Evolutionary conservation across 2,329 filamentous ascomycete species (phyloP).

Genomic region (Podosphaera leucotricha): DNA sequence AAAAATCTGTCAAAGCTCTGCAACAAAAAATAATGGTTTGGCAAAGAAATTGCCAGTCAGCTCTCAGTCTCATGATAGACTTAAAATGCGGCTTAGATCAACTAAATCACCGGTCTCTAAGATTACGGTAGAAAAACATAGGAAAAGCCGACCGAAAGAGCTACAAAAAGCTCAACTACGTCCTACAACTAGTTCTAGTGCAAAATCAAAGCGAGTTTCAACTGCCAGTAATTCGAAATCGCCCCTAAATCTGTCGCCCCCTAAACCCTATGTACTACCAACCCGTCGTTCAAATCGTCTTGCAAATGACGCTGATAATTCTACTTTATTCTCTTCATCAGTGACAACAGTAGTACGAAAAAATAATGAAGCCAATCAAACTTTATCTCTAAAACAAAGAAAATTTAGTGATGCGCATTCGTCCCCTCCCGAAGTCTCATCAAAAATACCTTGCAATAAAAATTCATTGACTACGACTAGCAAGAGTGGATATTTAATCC

Average conservation of each 20-base stretch:
- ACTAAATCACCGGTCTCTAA: constrained; percentile 56
- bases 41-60: constrained; percentile 17
- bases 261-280: neutral
- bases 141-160: constrained; percentile 32
- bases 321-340: neutral
- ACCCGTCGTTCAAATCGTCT: neutral
- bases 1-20: neutral
- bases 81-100: constrained; percentile 53
- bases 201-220: neutral
- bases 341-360: neutral
- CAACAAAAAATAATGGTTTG: neutral
- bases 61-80: constrained; percentile 53
- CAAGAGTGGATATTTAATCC: neutral
- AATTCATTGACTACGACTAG: neutral
- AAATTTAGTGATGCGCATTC: neutral
- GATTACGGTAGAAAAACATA: constrained; percentile 54
- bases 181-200: neutral
- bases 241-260: neutral
- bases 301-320: neutral
- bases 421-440: neutral
- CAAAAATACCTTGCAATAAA: neutral
- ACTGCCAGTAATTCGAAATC: constrained; percentile 23
- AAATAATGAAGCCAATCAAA: neutral
- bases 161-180: neutral
- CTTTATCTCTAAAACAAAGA: neutral